Percentiles rank a stretch among this genome's conserved stretches.
Evolutionary conservation across 176 grass and related monocot genomes (phyloP).

Genomic region (Typha latifolia): DNA sequence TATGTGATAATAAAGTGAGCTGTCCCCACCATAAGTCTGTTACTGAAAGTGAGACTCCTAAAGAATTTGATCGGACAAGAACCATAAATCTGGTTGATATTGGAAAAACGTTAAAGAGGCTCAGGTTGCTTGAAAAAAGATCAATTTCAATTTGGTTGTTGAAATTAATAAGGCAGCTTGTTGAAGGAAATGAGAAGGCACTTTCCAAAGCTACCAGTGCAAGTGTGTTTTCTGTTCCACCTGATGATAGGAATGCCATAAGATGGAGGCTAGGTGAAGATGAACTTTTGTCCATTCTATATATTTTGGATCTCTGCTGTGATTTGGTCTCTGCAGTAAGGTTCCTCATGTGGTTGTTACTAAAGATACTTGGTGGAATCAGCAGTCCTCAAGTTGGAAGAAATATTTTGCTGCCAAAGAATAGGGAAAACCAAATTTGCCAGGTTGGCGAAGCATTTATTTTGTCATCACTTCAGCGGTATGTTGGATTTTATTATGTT

Average conservation of each 20-base stretch:
- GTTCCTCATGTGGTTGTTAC: conserved; percentile 80
- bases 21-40: conserved; percentile 79
- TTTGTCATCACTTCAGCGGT: conserved; percentile 90
- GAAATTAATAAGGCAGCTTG: conserved; percentile 69
- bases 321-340: conserved; percentile 69
- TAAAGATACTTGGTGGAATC: conserved; percentile 55
- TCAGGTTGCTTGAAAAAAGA: conserved; percentile 85
- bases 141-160: conserved; percentile 88
- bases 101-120: conserved; percentile 65
- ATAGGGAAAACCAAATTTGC: conserved; percentile 82
- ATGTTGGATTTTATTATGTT: conserved; percentile 16
- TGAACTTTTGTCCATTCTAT: conserved; percentile 75
- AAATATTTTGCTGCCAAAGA: conserved; percentile 42
- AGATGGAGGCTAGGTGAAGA: conserved; percentile 83
- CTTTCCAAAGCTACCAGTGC: conserved; percentile 56
- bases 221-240: conserved; percentile 31
- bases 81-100: conserved; percentile 46
- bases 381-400: conserved; percentile 44
- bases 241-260: conserved; percentile 40
- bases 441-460: conserved; percentile 84
- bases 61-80: conserved; percentile 50
- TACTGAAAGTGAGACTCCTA: conserved; percentile 48
- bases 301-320: conserved; percentile 83
- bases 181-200: conserved; percentile 72
- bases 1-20: conserved; percentile 79